Percentiles rank a stretch among this genome's conserved stretches.
These are phyloP conservation scores for Dendrobium officinale DNA, from an alignment of 106 monocot species.

Conservation along the genomic window DNA sequence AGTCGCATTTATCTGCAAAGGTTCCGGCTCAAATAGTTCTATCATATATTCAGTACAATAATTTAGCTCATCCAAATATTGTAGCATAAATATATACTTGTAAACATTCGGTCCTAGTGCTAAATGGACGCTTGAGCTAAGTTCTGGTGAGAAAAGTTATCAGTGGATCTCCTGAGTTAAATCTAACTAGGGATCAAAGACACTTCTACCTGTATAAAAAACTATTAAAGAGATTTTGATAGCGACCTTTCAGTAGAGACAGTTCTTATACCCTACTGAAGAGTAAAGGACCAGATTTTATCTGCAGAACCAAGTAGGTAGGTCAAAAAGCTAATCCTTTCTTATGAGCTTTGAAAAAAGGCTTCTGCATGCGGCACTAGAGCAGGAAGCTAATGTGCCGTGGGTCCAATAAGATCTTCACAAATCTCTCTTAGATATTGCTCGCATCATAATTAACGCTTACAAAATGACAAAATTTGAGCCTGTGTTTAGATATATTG, in stretches of 20 bases:
- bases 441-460: background rate
- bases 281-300: background rate
- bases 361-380: background rate
- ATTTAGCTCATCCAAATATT: no score
- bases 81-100: no score
- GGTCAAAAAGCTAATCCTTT: background rate
- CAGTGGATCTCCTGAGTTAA: no score
- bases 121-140: no score
- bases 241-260: background rate
- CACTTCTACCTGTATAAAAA: background rate
- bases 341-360: background rate
- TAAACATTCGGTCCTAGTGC: no score
- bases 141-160: no score
- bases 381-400: background rate
- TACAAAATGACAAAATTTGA: background rate
- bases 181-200: no score
- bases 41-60: no score
- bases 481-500: background rate
- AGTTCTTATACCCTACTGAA: background rate
- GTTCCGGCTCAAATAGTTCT: no score
- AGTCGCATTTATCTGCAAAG: background rate
- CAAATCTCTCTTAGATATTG: constrained; percentile 1
- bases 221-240: background rate
- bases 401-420: background rate
- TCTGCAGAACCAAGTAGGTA: background rate